Conservation (phyloP, 1,284 basidiomycete genomes). For the Boletellus deceptivus region DNA sequence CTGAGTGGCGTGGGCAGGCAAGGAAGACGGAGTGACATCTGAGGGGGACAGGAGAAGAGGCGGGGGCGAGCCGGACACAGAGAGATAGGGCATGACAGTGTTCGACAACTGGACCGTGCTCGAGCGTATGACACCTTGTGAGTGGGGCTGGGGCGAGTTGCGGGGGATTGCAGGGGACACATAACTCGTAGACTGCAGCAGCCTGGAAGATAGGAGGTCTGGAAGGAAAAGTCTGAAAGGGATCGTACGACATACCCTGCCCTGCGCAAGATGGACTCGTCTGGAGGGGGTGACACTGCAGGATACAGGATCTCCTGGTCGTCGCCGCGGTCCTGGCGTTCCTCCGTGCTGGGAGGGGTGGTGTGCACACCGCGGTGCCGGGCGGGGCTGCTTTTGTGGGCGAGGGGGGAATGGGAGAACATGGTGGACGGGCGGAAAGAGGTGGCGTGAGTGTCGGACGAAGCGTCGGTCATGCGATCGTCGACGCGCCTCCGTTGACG, state of each 20-base stretch:
- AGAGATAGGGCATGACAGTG: conserved; percentile 17
- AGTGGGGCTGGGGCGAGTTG: conserved; percentile 40
- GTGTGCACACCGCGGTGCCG: conserved; percentile 1
- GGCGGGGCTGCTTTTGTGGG: not conserved
- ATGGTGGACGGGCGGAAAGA: conserved; percentile 7
- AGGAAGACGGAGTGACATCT: conserved; percentile 7
- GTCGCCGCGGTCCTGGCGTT: conserved; percentile 20
- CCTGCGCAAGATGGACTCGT: conserved; percentile 45
- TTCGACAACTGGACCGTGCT: conserved; percentile 63
- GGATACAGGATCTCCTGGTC: conserved; percentile 8
- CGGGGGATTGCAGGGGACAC: conserved; percentile 33
- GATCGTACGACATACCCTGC: conserved; percentile 43
- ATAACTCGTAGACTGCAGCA: conserved; percentile 37
- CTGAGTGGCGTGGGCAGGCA: conserved; percentile 16
- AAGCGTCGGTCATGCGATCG: conserved; percentile 6
- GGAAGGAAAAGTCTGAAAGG: conserved; percentile 2
- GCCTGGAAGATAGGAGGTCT: conserved; percentile 15
- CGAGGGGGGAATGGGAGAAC: not conserved
- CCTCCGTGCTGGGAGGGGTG: not conserved
- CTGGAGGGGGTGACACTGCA: conserved; percentile 27
- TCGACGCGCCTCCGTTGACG: not conserved
- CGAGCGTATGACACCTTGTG: conserved; percentile 61
- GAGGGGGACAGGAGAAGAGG: conserved; percentile 1
- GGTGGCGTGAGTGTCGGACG: not conserved
- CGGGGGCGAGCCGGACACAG: not conserved